Evolutionary conservation across 352 stramenopile genomes (phyloP).

Genomic region (Elongisporangium senticosum): DNA sequence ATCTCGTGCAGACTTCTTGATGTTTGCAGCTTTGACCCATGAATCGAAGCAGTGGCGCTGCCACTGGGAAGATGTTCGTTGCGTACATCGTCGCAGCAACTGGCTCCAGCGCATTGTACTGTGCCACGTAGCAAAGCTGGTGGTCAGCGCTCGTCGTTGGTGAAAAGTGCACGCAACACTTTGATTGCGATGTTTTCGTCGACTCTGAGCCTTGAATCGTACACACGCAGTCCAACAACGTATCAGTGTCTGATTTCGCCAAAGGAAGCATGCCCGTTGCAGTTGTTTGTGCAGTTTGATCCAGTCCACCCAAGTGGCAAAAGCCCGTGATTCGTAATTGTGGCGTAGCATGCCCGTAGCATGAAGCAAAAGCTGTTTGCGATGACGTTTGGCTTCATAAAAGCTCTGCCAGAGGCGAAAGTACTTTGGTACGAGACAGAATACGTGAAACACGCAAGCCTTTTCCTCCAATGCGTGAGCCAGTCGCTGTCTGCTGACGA

Average conservation of each 20-base stretch:
- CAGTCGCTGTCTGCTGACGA: constrained; percentile 9
- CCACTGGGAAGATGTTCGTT: neutral
- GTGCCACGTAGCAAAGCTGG: constrained; percentile 3
- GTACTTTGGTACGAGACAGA: constrained; percentile 24
- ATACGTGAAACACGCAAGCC: constrained; percentile 32
- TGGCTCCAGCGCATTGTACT: neutral
- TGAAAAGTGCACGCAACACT: constrained; percentile 13
- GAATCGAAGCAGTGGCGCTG: constrained; percentile 9
- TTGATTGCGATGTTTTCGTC: constrained; percentile 4
- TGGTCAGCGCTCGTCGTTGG: neutral
- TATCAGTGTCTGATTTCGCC: constrained; percentile 11
- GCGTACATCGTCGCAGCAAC: neutral
- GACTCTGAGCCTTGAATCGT: constrained; percentile 7
- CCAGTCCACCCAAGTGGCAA: constrained; percentile 24
- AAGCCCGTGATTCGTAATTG: constrained; percentile 25
- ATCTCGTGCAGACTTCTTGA: neutral
- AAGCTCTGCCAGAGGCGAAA: constrained; percentile 30
- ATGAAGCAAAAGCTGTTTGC: constrained; percentile 14
- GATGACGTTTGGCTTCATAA: constrained; percentile 4
- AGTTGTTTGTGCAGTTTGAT: constrained; percentile 4
- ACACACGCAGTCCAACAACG: constrained; percentile 17
- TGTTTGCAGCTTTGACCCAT: neutral
- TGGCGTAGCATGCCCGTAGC: constrained; percentile 26
- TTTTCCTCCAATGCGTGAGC: constrained; percentile 21
- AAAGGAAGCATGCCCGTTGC: constrained; percentile 13